Evolutionary conservation across 2,329 filamentous ascomycete species (phyloP), one percentile per base, ranked within the genome.

Genomic region (Hymenoscyphus scutula): DNA sequence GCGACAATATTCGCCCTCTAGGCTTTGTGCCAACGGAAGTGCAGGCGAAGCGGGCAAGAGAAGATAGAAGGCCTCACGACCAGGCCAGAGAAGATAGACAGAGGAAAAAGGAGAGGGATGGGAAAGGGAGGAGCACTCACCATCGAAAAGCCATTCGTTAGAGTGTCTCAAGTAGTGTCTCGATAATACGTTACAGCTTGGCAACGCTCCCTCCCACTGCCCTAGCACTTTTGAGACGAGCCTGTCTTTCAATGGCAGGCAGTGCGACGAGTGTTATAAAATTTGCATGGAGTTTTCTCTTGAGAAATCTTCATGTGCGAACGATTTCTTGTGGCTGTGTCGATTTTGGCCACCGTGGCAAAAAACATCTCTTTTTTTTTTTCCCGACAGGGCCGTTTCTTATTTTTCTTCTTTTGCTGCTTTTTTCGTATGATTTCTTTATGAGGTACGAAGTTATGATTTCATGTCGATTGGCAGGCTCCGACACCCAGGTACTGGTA

Each of bases 21-120:
- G 64, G 30, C 1, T 66, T 63, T 30, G 53, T 66, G 23, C 62
- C 66, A 15, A 56, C 61, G 4, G 66, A 68, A 23, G 59, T 62
- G 63, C 45, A 53, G 32, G 10, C 2, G 17, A 64, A 54, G 56
- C 38, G 34, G 11, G 59, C 57, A 29, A 55, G 37, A 27, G 60
- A 57, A 5, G 59, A 63, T 3, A 60, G 32, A 5, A 62, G 19
- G 29, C 64, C 53, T 17, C 30, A 65, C 45, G 48, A 67, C 37
- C 54, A 61, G 58, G 32, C 11, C 30, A 64, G 53, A 23, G 67
- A 67, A 30, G 55, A 58, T 1, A 58, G 67, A 60, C 59, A 56
- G 23, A 62, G 60, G 29, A 62, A 30, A 38, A 61, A 56, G 61
- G 32, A 60, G 32, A 45, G 48, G 15, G 61, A 57, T 29, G 48